Evolutionary conservation across 805 yeast genomes (phyloP).

Genomic region (fission yeast (Schizosaccharomyces pombe)): DNA sequence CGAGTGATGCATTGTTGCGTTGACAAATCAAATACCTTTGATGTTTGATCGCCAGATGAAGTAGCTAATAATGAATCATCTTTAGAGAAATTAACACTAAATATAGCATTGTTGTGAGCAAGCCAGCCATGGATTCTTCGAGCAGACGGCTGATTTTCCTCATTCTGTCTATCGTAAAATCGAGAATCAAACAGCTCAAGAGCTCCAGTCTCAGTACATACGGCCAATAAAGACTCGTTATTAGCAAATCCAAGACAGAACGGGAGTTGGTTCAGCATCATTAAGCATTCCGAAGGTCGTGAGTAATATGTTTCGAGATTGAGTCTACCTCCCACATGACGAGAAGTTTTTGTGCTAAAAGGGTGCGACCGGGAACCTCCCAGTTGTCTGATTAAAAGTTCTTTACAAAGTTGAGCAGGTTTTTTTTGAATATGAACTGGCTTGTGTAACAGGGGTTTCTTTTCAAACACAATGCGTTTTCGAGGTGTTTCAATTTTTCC

Average conservation of each 20-base stretch:
- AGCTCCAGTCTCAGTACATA: background rate
- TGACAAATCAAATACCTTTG: background rate
- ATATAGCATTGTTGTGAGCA: slow-evolving; percentile 3
- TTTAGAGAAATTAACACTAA: background rate
- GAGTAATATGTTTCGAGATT: background rate
- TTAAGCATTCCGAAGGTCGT: background rate
- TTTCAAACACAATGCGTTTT: background rate
- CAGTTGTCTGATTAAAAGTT: background rate
- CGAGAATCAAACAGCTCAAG: background rate
- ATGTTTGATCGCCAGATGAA: slow-evolving; percentile 4
- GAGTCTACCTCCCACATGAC: background rate
- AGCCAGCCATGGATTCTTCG: background rate
- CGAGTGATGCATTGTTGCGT: background rate
- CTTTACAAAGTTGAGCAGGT: background rate
- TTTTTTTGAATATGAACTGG: background rate
- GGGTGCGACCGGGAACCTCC: background rate
- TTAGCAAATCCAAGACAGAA: background rate
- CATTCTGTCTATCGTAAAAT: background rate
- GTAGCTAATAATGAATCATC: slow-evolving; percentile 5
- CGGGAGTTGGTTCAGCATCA: background rate
- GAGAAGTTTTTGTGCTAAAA: background rate
- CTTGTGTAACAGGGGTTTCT: background rate
- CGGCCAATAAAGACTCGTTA: background rate
- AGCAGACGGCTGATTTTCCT: background rate
- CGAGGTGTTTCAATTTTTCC: background rate